A percentile compares a stretch with the other conserved stretches of the same genome.
Evolutionary conservation across 352 stramenopile genomes (phyloP).

Genomic region (Phytophthora nicotianae): DNA sequence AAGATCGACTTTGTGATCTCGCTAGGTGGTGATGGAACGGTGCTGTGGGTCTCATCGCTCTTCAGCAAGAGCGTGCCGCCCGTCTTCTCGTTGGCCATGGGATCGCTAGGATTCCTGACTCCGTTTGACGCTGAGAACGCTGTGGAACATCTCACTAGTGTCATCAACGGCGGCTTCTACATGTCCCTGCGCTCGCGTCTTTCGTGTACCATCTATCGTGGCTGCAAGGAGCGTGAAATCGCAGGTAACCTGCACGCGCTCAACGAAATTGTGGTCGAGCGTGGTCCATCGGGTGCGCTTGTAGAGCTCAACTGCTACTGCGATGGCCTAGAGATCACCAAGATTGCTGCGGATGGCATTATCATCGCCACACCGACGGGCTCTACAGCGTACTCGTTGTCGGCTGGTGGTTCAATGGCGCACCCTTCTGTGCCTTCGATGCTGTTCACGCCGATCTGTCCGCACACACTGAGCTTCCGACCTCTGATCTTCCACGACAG

Average conservation of each 20-base stretch:
- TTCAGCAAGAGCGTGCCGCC: conserved; percentile 93
- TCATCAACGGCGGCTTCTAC: conserved; percentile 86
- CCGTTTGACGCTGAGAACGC: conserved; percentile 87
- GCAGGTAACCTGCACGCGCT: conserved; percentile 91
- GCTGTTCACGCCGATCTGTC: conserved; percentile 98
- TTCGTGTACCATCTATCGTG: conserved; percentile 72
- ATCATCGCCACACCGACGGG: conserved; percentile 98
- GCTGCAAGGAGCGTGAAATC: conserved; percentile 55
- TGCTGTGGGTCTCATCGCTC: conserved; percentile 89
- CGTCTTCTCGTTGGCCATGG: conserved; percentile 94
- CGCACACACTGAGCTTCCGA: conserved; percentile 96
- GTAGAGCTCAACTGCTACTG: conserved; percentile 98
- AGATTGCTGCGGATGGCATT: conserved; percentile 95
- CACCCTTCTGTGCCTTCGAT: conserved; percentile 98
- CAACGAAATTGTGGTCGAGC: conserved; percentile 99
- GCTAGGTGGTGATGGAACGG: conserved; percentile 95
- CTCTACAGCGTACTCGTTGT: conserved; percentile 98
- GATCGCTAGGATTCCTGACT: conserved; percentile 96
- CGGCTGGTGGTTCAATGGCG: conserved; percentile 97
- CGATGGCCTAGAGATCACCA: conserved; percentile 96
- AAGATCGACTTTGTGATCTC: conserved; percentile 93
- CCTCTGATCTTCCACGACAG: conserved; percentile 93
- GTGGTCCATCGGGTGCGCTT: conserved; percentile 89
- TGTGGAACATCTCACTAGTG: conserved; percentile 67
- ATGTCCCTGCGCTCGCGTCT: conserved; percentile 83